Percentiles rank a stretch among this genome's conserved stretches.
Evolutionary conservation across 2,329 filamentous ascomycete species (phyloP).

Genomic region (Aspergillus quadrilineatus): DNA sequence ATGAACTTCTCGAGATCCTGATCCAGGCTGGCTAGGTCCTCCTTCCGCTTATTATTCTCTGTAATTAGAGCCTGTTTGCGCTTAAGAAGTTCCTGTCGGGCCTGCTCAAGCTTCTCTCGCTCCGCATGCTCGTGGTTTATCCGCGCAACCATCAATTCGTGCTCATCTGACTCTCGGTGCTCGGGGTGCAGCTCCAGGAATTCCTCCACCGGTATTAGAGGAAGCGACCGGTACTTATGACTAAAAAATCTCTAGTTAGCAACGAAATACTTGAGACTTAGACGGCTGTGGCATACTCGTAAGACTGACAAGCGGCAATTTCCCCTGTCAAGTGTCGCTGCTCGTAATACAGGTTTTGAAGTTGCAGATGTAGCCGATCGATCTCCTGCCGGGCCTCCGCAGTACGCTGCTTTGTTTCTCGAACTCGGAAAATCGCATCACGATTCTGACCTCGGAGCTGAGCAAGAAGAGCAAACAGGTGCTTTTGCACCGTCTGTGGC

Average conservation of each 20-base stretch:
- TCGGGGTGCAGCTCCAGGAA: constrained; percentile 78
- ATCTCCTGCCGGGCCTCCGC: constrained; percentile 87
- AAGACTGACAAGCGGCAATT: constrained; percentile 85
- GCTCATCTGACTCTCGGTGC: constrained; percentile 68
- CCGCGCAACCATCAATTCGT: constrained; percentile 80
- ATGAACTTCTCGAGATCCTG: constrained; percentile 92
- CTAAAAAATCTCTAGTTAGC: constrained; percentile 13
- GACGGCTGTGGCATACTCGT: constrained; percentile 67
- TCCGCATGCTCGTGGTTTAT: constrained; percentile 89
- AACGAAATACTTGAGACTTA: not conserved
- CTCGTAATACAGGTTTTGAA: constrained; percentile 97
- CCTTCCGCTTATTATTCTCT: constrained; percentile 88
- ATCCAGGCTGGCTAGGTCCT: constrained; percentile 87
- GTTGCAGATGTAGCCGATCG: constrained; percentile 82
- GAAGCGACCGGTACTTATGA: constrained; percentile 83
- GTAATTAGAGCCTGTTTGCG: constrained; percentile 68
- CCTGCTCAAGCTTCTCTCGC: constrained; percentile 79
- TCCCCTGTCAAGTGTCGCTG: constrained; percentile 87
- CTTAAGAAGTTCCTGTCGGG: constrained; percentile 73
- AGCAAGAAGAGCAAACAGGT: constrained; percentile 73
- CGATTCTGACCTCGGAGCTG: constrained; percentile 81
- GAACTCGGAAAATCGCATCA: constrained; percentile 73
- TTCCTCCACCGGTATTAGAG: constrained; percentile 77
- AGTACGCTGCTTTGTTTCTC: constrained; percentile 82
- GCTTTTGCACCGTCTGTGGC: constrained; percentile 58